Conservation (phyloP, 345 rosid genomes). For the Salix brachista region DNA sequence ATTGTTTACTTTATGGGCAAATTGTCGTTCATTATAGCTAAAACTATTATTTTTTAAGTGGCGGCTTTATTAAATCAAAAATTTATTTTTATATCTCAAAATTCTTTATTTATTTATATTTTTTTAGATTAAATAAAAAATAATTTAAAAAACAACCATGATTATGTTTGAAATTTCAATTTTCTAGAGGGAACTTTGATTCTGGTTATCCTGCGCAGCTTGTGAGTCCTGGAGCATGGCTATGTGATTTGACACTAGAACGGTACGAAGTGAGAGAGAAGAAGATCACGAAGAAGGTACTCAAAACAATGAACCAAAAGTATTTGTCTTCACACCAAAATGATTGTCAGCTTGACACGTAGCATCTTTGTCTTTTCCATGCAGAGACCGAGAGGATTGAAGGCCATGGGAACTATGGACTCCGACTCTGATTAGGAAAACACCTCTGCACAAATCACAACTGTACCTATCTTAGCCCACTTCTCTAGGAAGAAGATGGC, state of each 20-base stretch:
- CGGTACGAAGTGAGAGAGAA: constrained; percentile 59
- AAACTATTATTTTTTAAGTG: too few relatives aligned
- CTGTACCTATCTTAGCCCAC: neutral
- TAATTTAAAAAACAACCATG: too few relatives aligned
- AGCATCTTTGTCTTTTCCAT: neutral
- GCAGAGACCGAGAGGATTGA: constrained; percentile 60
- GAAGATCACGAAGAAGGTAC: constrained; percentile 58
- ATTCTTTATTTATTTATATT: too few relatives aligned
- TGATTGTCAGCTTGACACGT: neutral
- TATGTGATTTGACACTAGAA: constrained; percentile 53
- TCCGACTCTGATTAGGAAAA: constrained; percentile 42
- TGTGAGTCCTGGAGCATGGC: constrained; percentile 56
- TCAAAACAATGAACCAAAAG: too few relatives aligned
- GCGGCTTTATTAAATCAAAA: too few relatives aligned
- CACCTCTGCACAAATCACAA: neutral
- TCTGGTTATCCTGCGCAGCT: constrained; percentile 16
- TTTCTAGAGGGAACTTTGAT: neutral
- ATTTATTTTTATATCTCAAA: too few relatives aligned
- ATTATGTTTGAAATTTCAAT: neutral
- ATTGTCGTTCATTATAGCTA: neutral
- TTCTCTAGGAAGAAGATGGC: neutral
- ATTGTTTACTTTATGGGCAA: neutral
- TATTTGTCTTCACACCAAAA: neutral
- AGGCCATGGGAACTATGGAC: constrained; percentile 54
- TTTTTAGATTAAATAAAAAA: too few relatives aligned